Evolutionary conservation across 805 yeast genomes (phyloP), one percentile per base, ranked within the genome.

Genomic region (Lipomyces yamadae): DNA sequence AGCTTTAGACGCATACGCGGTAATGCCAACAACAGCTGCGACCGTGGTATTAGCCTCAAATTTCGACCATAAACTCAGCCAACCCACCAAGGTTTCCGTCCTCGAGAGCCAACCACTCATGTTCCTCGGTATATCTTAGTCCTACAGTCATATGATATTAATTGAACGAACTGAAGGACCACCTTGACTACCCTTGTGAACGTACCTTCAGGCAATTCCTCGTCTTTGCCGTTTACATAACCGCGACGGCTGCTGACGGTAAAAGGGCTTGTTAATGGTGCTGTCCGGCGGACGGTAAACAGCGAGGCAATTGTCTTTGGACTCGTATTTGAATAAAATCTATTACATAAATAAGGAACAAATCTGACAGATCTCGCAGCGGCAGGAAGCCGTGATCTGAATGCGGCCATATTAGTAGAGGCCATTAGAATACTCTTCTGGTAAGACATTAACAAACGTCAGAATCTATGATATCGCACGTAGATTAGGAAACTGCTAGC

Each of bases 1-100:
- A 6, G 98, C 96, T 75, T 92, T 97, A 30, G 97, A 89, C 24
- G 99, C 99, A 77, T 95, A 93, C 74, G 85, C 86, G 65, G 99
- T 92, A 78, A 95, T 92, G 37, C 99, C 99, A 64, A 94, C 29
- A 34, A 67, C 63, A 18, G 60, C 67, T 62, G 42, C 24, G 13
- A 82, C 74, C 88, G 92, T 1, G 94, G 79, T 18, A 53, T 8
- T 30, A 32, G 24, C 24, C 32, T 15, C n/a, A 39, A 24, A 24
- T 7, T 11, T 3, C 45, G 33, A 37, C 61, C 59, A 30, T 15
- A 18, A 58, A 3, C 55, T 18, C 54, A 18, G 48, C 5, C 15
- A 2, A 32, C 71, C 11, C 57, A 66, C 71, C 89, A 55, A 88
- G 82, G 68, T 91, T 91, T 78, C 93, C 97, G 34, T 85, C 85